Evolutionary conservation across 2,329 filamentous ascomycete genomes (phyloP).

Genomic region (Cladosporium phlei): DNA sequence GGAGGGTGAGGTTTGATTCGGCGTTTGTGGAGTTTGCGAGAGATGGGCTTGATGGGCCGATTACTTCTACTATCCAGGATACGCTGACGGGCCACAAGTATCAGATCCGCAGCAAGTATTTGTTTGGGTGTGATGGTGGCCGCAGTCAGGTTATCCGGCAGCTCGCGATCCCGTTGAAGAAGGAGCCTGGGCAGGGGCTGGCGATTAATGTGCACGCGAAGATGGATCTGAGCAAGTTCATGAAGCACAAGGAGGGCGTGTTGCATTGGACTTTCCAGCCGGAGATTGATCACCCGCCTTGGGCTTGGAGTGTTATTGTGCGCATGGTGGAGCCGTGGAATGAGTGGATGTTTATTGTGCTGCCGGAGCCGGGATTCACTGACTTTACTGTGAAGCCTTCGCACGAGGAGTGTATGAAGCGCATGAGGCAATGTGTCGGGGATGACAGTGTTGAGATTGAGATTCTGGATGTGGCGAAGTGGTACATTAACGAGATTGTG

Average conservation of each 20-base stretch:
- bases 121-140: slow-evolving; percentile 57
- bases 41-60: slow-evolving; percentile 19
- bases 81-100: slow-evolving; percentile 37
- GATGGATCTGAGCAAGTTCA: slow-evolving; percentile 48
- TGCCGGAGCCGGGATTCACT: slow-evolving; percentile 39
- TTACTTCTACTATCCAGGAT: slow-evolving; percentile 36
- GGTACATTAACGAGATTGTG: slow-evolving; percentile 56
- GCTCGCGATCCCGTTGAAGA: slow-evolving; percentile 44
- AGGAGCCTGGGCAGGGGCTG: slow-evolving; percentile 41
- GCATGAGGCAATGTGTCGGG: slow-evolving; percentile 50
- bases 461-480: slow-evolving; percentile 52
- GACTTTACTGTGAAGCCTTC: slow-evolving; percentile 39
- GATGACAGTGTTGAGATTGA: slow-evolving; percentile 49
- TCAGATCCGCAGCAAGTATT: slow-evolving; percentile 48
- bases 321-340: slow-evolving; percentile 62
- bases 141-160: slow-evolving; percentile 44
- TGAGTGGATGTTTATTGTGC: slow-evolving; percentile 51
- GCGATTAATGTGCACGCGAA: slow-evolving; percentile 49
- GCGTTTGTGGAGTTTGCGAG: slow-evolving; percentile 30
- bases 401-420: slow-evolving; percentile 43
- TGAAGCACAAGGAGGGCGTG: slow-evolving; percentile 51
- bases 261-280: slow-evolving; percentile 59
- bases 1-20: slow-evolving; percentile 39
- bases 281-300: slow-evolving; percentile 44
- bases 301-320: slow-evolving; percentile 47